Evolutionary conservation across 306 rosid genomes (phyloP).

Genomic region (Glycyrrhiza uralensis): DNA sequence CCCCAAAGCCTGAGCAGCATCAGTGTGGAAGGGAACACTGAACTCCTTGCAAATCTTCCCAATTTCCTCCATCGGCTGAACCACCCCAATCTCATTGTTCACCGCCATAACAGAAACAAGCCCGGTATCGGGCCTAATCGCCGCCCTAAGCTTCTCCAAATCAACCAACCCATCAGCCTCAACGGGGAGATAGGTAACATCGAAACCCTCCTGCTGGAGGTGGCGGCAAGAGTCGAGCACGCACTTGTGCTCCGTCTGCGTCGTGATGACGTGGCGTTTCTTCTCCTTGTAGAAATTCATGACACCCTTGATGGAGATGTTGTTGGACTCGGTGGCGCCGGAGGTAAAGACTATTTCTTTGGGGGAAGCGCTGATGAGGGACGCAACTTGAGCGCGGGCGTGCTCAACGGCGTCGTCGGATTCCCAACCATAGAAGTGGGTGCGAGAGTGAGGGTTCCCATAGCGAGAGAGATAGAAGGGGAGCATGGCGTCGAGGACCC

Average conservation of each 20-base stretch:
- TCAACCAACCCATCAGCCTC: conserved; percentile 66
- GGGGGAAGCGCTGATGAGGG: conserved; percentile 67
- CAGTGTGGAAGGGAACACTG: conserved; percentile 70
- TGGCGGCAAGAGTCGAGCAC: conserved; percentile 91
- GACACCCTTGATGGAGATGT: conserved; percentile 72
- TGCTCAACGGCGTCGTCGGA: conserved; percentile 76
- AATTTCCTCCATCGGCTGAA: conserved; percentile 78
- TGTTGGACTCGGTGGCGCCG: conserved; percentile 85
- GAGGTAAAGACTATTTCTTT: conserved; percentile 81
- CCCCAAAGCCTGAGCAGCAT: conserved; percentile 94
- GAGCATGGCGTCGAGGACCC: conserved; percentile 83
- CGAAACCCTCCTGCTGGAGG: conserved; percentile 87
- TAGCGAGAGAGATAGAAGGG: conserved; percentile 61
- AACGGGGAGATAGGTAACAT: conserved; percentile 69
- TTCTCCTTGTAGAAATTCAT: conserved; percentile 78
- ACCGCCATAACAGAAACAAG: conserved; percentile 83
- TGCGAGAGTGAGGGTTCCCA: conserved; percentile 89
- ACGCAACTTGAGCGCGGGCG: conserved; percentile 74
- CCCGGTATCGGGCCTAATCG: conserved; percentile 77
- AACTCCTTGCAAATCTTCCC: conserved; percentile 72
- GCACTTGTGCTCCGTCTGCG: conserved; percentile 95
- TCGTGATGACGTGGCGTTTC: conserved; percentile 74
- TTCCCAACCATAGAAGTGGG: conserved; percentile 93
- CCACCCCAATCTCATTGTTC: conserved; percentile 84
- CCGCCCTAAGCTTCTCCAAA: conserved; percentile 54